Percentiles rank a stretch among this genome's conserved stretches.
Evolutionary conservation across 768 basidiomycete species (phyloP).

Genomic region (Boletus sp.): DNA sequence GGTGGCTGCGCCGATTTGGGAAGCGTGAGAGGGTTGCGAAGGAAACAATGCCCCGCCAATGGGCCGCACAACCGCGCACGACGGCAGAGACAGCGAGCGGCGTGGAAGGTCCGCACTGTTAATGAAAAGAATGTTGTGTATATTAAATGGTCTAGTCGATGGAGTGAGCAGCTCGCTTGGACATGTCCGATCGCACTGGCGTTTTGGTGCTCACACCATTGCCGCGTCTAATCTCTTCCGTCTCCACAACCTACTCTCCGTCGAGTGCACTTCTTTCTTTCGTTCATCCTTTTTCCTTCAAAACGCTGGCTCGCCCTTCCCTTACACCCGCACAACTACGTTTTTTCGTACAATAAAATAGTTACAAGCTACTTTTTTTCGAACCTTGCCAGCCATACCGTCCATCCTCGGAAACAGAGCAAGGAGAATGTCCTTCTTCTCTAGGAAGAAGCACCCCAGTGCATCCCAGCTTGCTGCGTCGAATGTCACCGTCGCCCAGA

Average conservation of each 20-base stretch:
- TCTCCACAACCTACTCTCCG: conserved; percentile 13
- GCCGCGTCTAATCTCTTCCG: conserved; percentile 17
- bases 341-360: conserved; percentile 12
- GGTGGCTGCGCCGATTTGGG: not conserved
- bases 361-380: conserved; percentile 15
- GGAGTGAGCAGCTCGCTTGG: conserved; percentile 1
- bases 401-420: conserved; percentile 57
- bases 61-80: conserved; percentile 7
- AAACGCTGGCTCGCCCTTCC: conserved; percentile 26
- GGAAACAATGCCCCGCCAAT: conserved; percentile 1
- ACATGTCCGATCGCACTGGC: not conserved
- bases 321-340: not conserved
- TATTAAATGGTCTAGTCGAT: not conserved
- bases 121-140: not conserved
- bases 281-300: conserved; percentile 7
- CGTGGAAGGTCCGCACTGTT: conserved; percentile 2
- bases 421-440: conserved; percentile 92
- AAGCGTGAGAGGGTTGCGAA: conserved; percentile 11
- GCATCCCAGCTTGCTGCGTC: conserved; percentile 41
- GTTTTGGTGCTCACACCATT: conserved; percentile 10
- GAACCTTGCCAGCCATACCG: conserved; percentile 54
- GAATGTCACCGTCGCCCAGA: conserved; percentile 56
- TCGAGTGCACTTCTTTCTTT: conserved; percentile 8
- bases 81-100: conserved; percentile 10
- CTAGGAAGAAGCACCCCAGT: conserved; percentile 74